Evolutionary conservation across 2,329 filamentous ascomycete genomes (phyloP).

Genomic region (Paraphaeosphaeria minitans): DNA sequence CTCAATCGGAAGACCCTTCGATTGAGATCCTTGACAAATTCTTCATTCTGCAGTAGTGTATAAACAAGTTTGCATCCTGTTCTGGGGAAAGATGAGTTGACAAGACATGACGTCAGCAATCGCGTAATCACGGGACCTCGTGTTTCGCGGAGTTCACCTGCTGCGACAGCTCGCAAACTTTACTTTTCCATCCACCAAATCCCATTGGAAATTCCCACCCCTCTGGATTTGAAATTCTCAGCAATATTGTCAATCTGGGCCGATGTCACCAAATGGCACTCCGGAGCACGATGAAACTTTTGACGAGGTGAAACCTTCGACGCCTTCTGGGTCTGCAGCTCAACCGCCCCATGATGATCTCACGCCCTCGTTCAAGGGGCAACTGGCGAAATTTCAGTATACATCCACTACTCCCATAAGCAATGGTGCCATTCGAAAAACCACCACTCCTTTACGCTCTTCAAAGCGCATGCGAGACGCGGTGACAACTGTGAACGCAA

Average conservation of each 20-base stretch:
- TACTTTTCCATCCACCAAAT: no score
- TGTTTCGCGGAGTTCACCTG: background rate
- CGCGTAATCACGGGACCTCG: constrained; percentile 10
- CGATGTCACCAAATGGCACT: constrained; percentile 27
- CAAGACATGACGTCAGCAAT: background rate
- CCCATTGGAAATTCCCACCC: no score
- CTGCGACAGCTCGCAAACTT: background rate
- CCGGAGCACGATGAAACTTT: background rate
- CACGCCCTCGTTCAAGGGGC: constrained; percentile 36
- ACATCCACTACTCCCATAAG: constrained; percentile 8
- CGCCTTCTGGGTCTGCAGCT: constrained; percentile 13
- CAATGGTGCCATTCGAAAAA: background rate
- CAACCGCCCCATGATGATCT: constrained; percentile 11
- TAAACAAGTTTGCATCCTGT: no score
- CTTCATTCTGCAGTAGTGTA: no score
- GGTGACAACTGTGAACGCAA: constrained; percentile 9
- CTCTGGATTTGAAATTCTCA: no score
- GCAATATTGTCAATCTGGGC: background rate
- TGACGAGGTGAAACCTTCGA: background rate
- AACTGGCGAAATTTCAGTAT: constrained; percentile 39
- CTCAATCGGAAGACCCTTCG: no score
- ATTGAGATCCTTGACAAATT: no score
- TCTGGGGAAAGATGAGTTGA: no score
- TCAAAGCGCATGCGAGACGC: constrained; percentile 30
- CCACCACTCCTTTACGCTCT: constrained; percentile 5